Evolutionary conservation across 805 yeast species (phyloP), one percentile per base, ranked within the genome.

Genomic region (Metschnikowia similis): DNA sequence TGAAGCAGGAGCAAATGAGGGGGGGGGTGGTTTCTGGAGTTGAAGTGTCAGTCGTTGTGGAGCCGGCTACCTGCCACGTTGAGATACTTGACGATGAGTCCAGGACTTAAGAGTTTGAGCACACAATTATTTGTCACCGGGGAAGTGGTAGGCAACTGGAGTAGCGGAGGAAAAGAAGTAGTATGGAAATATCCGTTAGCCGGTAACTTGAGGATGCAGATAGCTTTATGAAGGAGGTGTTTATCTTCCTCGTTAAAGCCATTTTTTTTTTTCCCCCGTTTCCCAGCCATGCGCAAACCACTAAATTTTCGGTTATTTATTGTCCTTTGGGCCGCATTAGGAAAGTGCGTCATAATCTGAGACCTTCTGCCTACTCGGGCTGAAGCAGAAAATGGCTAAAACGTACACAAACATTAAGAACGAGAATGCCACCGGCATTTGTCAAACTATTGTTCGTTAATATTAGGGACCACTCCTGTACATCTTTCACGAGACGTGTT

Each of bases 341-440:
- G 46, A 43, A 43, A 17, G 38, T 43, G 46, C 46, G 46, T 35
- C 46, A 41, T 32, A n/a, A 21, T 31, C 45, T 41, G 37, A 41
- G 45, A 32, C 45, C 37, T 41, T 14, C 21, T 31, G 21, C 21
- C 30, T 11, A 32, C 27, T 31, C 29, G 30, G 37, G 9, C n/a
- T 13, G 29, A 16, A 34, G 27, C 50, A 40, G 48, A 52, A 51
- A 48, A 16, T 29, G 55, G 55, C 28, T 16, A 36, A 52, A 52
- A 49, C 17, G 48, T 49, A 52, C 37, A 52, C 55, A 52, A 44
- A 45, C 40, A 41, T 32, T 37, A 31, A 37, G 45, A 27, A 34
- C 45, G 17, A 8, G 30, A 41, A 41, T 43, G 39, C 46, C 26
- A n/a, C 13, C 10, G 14, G 31, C 31, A 13, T 26, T 14, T 37